phyloP scores from a whole-genome alignment of 495 filamentous ascomycete genomes.

The Xylaria telfairii region DNA sequence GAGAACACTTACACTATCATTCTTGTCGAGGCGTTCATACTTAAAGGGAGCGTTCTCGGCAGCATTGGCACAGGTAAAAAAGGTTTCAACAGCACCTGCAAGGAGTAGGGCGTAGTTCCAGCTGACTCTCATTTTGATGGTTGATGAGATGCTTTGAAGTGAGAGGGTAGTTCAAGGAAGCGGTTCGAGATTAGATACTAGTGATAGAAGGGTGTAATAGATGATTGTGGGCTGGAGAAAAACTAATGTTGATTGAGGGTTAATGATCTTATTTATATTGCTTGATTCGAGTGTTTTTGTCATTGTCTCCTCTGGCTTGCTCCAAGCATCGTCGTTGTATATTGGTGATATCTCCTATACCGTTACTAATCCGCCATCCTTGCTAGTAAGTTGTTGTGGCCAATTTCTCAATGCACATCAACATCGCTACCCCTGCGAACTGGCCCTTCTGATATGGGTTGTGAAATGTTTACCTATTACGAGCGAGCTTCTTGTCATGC shows the following conservation, averaged over 20 bases:
- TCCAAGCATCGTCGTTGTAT: too few relatives aligned
- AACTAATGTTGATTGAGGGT: not conserved
- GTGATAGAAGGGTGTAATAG: not conserved
- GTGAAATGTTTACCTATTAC: not conserved
- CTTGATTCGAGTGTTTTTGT: not conserved
- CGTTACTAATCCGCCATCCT: not conserved
- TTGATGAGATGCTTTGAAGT: not conserved
- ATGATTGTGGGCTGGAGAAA: not conserved
- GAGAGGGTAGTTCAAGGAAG: not conserved
- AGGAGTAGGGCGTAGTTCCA: not conserved
- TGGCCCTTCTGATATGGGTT: not conserved
- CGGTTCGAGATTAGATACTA: not conserved
- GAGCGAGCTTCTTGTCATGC: not conserved
- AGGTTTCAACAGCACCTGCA: not conserved
- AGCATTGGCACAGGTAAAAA: not conserved
- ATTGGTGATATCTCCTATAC: too few relatives aligned
- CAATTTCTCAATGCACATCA: not conserved
- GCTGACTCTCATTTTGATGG: not conserved
- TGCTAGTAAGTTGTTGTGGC: not conserved
- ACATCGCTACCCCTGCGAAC: not conserved
- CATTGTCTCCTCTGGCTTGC: not conserved
- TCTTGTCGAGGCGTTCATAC: constrained; percentile 59
- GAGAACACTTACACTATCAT: constrained; percentile 53
- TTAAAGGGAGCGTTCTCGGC: constrained; percentile 25
- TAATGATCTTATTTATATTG: not conserved